Percentiles rank a stretch among this genome's conserved stretches.
Evolutionary conservation across 2,329 filamentous ascomycete genomes (phyloP).

Genomic region (Ciborinia camelliae): DNA sequence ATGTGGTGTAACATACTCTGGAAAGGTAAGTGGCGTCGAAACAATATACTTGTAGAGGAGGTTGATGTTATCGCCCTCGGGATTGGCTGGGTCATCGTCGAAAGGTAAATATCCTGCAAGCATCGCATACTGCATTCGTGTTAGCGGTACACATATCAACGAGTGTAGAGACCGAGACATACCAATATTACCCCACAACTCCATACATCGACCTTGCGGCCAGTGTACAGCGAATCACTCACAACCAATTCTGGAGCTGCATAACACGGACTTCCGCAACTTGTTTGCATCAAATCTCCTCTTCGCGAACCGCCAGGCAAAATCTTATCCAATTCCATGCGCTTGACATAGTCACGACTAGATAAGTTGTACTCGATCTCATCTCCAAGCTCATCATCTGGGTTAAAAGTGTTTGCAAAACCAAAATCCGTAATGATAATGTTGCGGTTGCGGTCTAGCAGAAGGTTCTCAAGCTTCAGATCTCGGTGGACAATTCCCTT

Average conservation of each 20-base stretch:
- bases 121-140: slow-evolving; percentile 80
- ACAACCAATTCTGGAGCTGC: slow-evolving; percentile 95
- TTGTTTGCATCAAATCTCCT: slow-evolving; percentile 98
- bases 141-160: slow-evolving; percentile 26
- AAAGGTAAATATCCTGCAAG: slow-evolving; percentile 95
- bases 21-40: slow-evolving; percentile 92
- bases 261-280: slow-evolving; percentile 96
- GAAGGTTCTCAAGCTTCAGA: slow-evolving; percentile 90
- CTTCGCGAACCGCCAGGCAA: slow-evolving; percentile 72
- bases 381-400: slow-evolving; percentile 79
- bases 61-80: slow-evolving; percentile 98
- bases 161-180: slow-evolving; percentile 42
- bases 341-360: slow-evolving; percentile 85
- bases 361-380: slow-evolving; percentile 85
- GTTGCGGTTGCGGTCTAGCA: slow-evolving; percentile 93
- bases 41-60: slow-evolving; percentile 99
- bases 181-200: slow-evolving; percentile 98
- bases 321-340: slow-evolving; percentile 76
- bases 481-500: slow-evolving; percentile 98
- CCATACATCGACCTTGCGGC: slow-evolving; percentile 97
- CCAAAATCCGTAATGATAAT: slow-evolving; percentile 99
- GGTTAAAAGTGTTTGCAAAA: slow-evolving; percentile 96
- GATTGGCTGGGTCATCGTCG: slow-evolving; percentile 96
- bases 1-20: slow-evolving; percentile 97
- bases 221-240: slow-evolving; percentile 94